A percentile compares a stretch with the other conserved stretches of the same genome.
Evolutionary conservation across 2,329 filamentous ascomycete species (phyloP).

Genomic region (Neofusicoccum kwambonambiense): DNA sequence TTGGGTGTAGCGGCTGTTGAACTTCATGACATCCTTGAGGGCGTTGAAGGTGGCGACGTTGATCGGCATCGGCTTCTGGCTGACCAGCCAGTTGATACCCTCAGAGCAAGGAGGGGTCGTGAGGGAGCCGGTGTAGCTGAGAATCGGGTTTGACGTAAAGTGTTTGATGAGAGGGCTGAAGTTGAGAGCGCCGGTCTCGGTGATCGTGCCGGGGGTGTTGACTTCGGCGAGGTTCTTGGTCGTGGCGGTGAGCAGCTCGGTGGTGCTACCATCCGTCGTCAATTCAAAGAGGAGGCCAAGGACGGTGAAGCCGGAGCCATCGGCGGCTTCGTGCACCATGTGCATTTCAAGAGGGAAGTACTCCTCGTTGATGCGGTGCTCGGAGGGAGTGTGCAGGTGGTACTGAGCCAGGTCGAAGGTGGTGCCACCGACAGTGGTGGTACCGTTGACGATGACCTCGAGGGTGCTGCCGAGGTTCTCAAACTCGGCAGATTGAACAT

Average conservation of each 20-base stretch:
- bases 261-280: constrained; percentile 32
- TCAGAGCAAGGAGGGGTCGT: constrained; percentile 64
- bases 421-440: constrained; percentile 41
- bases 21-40: constrained; percentile 55
- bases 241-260: constrained; percentile 32
- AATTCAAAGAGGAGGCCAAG: constrained; percentile 46
- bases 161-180: constrained; percentile 43
- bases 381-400: constrained; percentile 61
- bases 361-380: constrained; percentile 55
- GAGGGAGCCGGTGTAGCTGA: constrained; percentile 58
- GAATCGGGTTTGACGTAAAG: constrained; percentile 42
- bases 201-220: constrained; percentile 39
- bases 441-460: constrained; percentile 55
- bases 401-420: constrained; percentile 54
- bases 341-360: constrained; percentile 53
- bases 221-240: constrained; percentile 40
- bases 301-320: constrained; percentile 36
- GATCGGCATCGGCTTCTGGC: constrained; percentile 48
- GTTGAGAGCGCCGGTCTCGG: constrained; percentile 40
- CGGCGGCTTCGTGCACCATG: constrained; percentile 56
- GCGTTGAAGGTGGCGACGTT: constrained; percentile 50
- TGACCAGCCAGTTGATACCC: constrained; percentile 55
- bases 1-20: constrained; percentile 57
- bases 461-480: constrained; percentile 60
- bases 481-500: constrained; percentile 47